Evolutionary conservation across 2,329 filamentous ascomycete genomes (phyloP).

Genomic region (Ophiostoma ulmi): DNA sequence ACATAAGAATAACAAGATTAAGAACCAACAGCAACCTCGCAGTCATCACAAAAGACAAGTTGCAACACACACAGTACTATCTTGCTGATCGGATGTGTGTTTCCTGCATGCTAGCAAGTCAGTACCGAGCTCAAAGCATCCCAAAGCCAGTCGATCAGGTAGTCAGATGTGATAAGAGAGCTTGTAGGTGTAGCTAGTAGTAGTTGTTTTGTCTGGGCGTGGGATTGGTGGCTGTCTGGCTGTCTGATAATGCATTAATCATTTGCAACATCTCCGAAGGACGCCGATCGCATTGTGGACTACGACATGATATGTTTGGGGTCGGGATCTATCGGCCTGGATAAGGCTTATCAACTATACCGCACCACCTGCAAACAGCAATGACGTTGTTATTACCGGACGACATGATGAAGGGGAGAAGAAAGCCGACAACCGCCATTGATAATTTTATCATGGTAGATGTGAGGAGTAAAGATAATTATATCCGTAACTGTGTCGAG

Average conservation of each 20-base stretch:
- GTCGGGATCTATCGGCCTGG: background rate
- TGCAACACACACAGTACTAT: background rate
- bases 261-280: background rate
- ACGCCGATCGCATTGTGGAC: background rate
- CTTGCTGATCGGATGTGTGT: constrained; percentile 11
- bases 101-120: background rate
- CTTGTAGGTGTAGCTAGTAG: background rate
- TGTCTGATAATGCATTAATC: background rate
- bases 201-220: background rate
- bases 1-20: background rate
- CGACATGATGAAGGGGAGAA: background rate
- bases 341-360: background rate
- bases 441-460: background rate
- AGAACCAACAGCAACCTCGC: background rate
- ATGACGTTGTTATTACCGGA: constrained; percentile 7
- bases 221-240: background rate
- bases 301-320: background rate
- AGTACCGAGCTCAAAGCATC: background rate
- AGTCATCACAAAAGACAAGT: background rate
- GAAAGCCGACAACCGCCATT: background rate
- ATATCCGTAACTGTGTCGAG: background rate
- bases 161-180: background rate
- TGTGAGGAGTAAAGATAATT: background rate
- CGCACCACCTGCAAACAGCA: background rate
- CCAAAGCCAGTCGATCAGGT: background rate